Evolutionary conservation across 305 asterid species (phyloP).

Genomic region (Fraxinus sp.): DNA sequence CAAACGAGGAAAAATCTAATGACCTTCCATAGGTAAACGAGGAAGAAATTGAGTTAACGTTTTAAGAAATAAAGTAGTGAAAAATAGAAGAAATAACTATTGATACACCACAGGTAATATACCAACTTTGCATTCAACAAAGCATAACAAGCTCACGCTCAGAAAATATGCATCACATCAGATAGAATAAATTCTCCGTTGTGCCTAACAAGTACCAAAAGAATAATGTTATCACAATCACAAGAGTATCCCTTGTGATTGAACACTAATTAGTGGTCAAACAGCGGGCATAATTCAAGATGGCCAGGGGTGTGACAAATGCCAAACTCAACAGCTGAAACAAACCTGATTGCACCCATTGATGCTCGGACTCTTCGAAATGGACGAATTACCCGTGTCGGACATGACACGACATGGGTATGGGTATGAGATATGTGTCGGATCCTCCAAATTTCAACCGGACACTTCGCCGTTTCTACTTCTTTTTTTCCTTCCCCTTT

Average conservation of each 20-base stretch:
- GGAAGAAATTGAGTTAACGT: not conserved
- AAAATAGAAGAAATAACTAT: not conserved
- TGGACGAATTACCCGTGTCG: too few relatives aligned
- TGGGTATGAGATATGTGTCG: too few relatives aligned
- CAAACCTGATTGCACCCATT: not conserved
- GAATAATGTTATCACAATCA: not conserved
- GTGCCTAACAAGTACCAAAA: not conserved
- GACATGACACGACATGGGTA: too few relatives aligned
- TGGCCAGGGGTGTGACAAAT: not conserved
- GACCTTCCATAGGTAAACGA: not conserved
- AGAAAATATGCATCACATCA: not conserved
- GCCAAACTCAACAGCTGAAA: slow-evolving; percentile 9
- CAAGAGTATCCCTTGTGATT: slow-evolving; percentile 2
- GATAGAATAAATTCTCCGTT: not conserved
- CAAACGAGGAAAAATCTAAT: slow-evolving; percentile 18
- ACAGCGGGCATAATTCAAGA: slow-evolving; percentile 8
- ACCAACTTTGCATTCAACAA: not conserved
- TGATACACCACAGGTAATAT: not conserved
- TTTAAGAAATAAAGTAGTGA: not conserved
- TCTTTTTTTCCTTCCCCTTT: too few relatives aligned
- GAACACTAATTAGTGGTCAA: slow-evolving; percentile 11
- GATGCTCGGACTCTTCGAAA: too few relatives aligned
- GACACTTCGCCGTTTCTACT: too few relatives aligned
- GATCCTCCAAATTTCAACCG: too few relatives aligned
- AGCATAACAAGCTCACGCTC: not conserved